Evolutionary conservation across 176 grass and related monocot species (phyloP), one percentile per base, ranked within the genome.

Genomic region (Ensete glaucum): DNA sequence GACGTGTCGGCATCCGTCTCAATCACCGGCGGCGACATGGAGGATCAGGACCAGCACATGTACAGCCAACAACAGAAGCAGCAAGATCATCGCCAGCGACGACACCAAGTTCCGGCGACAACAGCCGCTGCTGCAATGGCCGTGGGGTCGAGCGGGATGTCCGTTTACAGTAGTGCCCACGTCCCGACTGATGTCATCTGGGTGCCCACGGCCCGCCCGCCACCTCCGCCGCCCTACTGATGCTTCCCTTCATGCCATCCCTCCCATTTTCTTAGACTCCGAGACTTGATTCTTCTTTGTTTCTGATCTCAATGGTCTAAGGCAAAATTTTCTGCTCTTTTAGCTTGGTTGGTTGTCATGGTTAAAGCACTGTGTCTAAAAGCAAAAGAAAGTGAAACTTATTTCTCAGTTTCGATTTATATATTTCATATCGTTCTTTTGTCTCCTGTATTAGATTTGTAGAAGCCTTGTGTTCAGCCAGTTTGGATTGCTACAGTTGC

Each of bases 201-300:
- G 94, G 85, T 78, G 20, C 75, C 84, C 62, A 9, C 81, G 0
- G 64, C 85, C 25, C 85, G 89, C 19, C 58, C 85, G 1, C 78
- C 85, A 55, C 92, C 85, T 72, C 86, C 83, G 1, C 85, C 85
- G 1, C 93, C 88, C 68, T 98, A 87, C 75, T 98, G 64, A 82
- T 68, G 43, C 67, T 9, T 21, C 34, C 0, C n/a, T 17, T 8
- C 3, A 43, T 43, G 34, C 34, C 4, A 43, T 43, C 34, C 34
- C 34, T 6, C 34, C 34, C 34, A 43, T 43, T 43, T 43, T 43
- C 34, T 6, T 43, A 43, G 34, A 43, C 34, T 6, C 34, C 34
- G 6, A 43, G 34, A 43, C 34, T 43, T 43, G 34, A n/a, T 8
- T 19, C 2, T 20, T 60, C 15, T 19, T 60, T 20, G 17, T 70